Conservation (phyloP, 805 yeast species). For the Candida ponderosae region DNA sequence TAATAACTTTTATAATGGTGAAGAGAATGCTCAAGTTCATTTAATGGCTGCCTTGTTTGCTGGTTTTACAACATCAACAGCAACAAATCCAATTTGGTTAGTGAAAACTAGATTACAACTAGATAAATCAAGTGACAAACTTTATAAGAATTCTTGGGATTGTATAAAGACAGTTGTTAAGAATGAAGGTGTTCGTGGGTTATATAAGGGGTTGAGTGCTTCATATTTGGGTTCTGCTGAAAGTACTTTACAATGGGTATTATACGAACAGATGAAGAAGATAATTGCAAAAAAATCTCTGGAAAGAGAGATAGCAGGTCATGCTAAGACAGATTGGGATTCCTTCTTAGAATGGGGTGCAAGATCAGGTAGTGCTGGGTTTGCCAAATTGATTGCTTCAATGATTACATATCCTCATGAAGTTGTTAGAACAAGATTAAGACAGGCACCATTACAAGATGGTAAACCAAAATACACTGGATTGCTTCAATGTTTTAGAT, state of each 20-base stretch:
- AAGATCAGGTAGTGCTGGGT: constrained; percentile 95
- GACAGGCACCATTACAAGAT: constrained; percentile 84
- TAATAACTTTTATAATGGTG: constrained; percentile 55
- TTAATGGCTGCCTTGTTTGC: constrained; percentile 82
- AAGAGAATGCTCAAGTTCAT: constrained; percentile 82
- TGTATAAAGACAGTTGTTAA: constrained; percentile 63
- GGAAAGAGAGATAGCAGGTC: constrained; percentile 26
- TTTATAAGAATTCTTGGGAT: constrained; percentile 79
- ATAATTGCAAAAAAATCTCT: constrained; percentile 48
- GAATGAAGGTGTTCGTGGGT: constrained; percentile 71
- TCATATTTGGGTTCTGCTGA: constrained; percentile 91
- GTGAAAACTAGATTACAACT: constrained; percentile 91
- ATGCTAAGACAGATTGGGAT: constrained; percentile 40
- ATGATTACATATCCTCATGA: constrained; percentile 94
- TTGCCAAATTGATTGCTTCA: constrained; percentile 90
- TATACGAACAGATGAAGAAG: constrained; percentile 89
- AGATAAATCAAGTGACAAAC: constrained; percentile 61
- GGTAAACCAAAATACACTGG: constrained; percentile 89
- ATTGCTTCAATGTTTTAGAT: constrained; percentile 73
- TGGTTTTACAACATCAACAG: constrained; percentile 90
- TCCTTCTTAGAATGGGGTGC: constrained; percentile 85
- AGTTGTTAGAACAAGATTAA: constrained; percentile 88
- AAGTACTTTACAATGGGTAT: constrained; percentile 91
- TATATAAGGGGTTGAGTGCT: constrained; percentile 89
- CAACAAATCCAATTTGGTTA: constrained; percentile 97